Conservation (phyloP, 345 rosid genomes). For the Ricinus communis region DNA sequence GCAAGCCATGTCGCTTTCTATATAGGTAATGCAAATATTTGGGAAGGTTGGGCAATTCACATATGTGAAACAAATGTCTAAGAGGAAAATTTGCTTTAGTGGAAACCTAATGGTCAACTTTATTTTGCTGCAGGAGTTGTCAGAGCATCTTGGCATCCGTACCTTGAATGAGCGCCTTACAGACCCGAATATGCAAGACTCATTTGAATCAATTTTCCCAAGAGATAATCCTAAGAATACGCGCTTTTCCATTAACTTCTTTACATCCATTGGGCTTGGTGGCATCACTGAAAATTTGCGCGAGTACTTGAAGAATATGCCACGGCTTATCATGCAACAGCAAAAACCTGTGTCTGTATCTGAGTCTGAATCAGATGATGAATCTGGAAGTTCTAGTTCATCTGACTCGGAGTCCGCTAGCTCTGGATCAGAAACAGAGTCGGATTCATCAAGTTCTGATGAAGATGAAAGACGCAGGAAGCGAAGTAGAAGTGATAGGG, state of each 20-base stretch:
- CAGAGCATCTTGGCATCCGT: slow-evolving; percentile 86
- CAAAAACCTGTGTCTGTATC: slow-evolving; percentile 51
- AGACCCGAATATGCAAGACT: slow-evolving; percentile 68
- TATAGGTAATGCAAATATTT: no score
- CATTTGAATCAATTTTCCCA: slow-evolving; percentile 82
- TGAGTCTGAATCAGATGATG: slow-evolving; percentile 31
- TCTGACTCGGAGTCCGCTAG: slow-evolving; percentile 39
- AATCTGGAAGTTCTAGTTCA: slow-evolving; percentile 38
- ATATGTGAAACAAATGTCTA: no score
- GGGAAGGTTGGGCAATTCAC: no score
- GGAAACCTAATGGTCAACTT: neutral
- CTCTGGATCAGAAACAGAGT: slow-evolving; percentile 9
- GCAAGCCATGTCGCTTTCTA: no score
- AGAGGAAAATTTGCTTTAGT: no score
- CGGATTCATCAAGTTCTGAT: slow-evolving; percentile 25
- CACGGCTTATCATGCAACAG: slow-evolving; percentile 88
- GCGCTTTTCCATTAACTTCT: slow-evolving; percentile 80
- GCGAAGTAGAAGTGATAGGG: slow-evolving; percentile 7
- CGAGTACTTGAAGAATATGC: slow-evolving; percentile 93
- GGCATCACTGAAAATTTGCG: slow-evolving; percentile 92
- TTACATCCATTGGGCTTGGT: slow-evolving; percentile 96
- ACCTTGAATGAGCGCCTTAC: slow-evolving; percentile 75
- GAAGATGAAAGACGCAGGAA: slow-evolving; percentile 23
- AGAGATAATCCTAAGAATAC: slow-evolving; percentile 94
- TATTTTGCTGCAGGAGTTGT: slow-evolving; percentile 64